Evolutionary conservation across 805 yeast species (phyloP).

Genomic region (Pichia manshurica): DNA sequence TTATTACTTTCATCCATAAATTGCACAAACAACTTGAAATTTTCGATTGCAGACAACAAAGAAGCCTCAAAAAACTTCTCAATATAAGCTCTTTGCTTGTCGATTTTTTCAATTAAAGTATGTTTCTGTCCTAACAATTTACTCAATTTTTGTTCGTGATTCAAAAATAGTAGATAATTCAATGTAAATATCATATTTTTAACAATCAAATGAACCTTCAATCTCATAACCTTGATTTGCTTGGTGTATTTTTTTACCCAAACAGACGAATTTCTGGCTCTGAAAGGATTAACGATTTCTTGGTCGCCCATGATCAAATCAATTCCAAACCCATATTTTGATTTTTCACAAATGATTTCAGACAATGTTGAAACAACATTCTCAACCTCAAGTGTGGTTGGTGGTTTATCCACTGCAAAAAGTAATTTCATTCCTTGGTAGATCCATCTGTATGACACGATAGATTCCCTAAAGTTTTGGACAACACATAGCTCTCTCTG

Average conservation of each 20-base stretch:
- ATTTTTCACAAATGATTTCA: slow-evolving; percentile 28
- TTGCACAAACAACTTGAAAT: slow-evolving; percentile 32
- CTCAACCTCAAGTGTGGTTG: slow-evolving; percentile 31
- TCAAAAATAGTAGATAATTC: slow-evolving; percentile 40
- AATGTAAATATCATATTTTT: slow-evolving; percentile 46
- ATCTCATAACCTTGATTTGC: slow-evolving; percentile 26
- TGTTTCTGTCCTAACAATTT: slow-evolving; percentile 27
- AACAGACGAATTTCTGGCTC: slow-evolving; percentile 15
- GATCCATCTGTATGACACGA: slow-evolving; percentile 40
- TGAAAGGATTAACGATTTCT: slow-evolving; percentile 15
- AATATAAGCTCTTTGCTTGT: slow-evolving; percentile 28
- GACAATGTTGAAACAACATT: slow-evolving; percentile 24
- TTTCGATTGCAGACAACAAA: slow-evolving; percentile 33
- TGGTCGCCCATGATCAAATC: slow-evolving; percentile 20
- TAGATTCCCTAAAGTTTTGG: slow-evolving; percentile 41
- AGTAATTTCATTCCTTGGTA: slow-evolving; percentile 36
- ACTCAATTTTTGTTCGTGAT: slow-evolving; percentile 34
- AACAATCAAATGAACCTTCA: slow-evolving; percentile 31
- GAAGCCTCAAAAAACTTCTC: slow-evolving; percentile 33
- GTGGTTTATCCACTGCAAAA: slow-evolving; percentile 31
- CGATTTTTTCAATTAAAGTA: slow-evolving; percentile 27
- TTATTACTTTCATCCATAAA: slow-evolving; percentile 26
- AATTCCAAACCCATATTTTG: slow-evolving; percentile 25
- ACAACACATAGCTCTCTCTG: slow-evolving; percentile 42
- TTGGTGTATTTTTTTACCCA: slow-evolving; percentile 20